A percentile compares a stretch with the other conserved stretches of the same genome.
Conservation (phyloP, 106 monocot genomes). For the Dendrobium huoshanense region DNA sequence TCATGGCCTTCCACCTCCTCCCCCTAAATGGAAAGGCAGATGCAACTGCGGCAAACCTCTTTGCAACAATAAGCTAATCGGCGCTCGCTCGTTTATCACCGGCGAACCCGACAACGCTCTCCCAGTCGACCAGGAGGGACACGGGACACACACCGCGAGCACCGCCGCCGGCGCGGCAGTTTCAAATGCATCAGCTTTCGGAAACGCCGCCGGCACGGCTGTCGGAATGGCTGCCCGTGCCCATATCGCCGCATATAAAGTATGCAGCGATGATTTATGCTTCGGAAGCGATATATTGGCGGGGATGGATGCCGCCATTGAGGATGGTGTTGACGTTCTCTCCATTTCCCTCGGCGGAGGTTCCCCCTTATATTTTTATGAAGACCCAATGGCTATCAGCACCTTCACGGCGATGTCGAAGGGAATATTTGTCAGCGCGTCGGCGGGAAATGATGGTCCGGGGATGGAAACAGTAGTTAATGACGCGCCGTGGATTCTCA, state of each 20-base stretch:
- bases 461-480: background rate
- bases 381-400: conserved; percentile 1
- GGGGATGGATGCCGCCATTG: conserved; percentile 17
- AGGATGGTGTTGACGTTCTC: conserved; percentile 25
- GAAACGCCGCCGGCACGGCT: conserved; percentile 4
- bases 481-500: conserved; percentile 24
- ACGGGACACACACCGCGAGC: background rate
- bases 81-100: conserved; percentile 13
- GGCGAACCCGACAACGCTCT: background rate
- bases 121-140: background rate
- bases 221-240: background rate
- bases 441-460: conserved; percentile 23
- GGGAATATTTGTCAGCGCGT: conserved; percentile 10
- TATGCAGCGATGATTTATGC: background rate
- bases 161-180: background rate
- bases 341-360: conserved; percentile 16
- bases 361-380: background rate
- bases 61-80: conserved; percentile 27
- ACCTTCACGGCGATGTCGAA: conserved; percentile 5
- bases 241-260: conserved; percentile 3
- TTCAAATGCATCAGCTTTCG: background rate
- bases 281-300: background rate
- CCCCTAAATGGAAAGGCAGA: conserved; percentile 26
- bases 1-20: conserved; percentile 21
- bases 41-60: conserved; percentile 5